Base-by-base conservation (phyloP, 805 yeast species). In the Ogataea saltuana region DNA sequence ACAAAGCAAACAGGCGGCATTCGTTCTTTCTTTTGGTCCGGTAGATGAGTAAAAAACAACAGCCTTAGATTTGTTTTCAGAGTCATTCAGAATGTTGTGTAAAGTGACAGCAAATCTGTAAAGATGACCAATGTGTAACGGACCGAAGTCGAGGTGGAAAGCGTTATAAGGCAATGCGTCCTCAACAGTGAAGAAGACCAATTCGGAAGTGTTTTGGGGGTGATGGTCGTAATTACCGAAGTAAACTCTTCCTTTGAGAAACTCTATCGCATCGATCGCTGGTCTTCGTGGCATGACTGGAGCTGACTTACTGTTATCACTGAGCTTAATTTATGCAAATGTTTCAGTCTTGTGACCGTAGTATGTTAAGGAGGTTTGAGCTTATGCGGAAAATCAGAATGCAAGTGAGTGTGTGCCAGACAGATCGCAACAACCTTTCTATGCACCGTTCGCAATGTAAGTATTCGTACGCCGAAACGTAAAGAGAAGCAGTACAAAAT, bases 121-220 rank as follows among this genome's bases (percentile, higher is more conserved):
- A 39, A 93, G 68, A 62, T 85, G 95, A 1, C 97, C 97, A 39
- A 91, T 81, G 62, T 91, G 95, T 53, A 93, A 71, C 0, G 99
- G 99, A 35, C 99, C 99, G 66, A 93, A 93, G 64, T 93, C 99
- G 51, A 90, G 74, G 63, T 91, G 96, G 70, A 93, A 93, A n/a
- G 95, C 75, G 60, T 93, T 93, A 64, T 93, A 93, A 4, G 93
- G 95, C 35, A 93, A 75, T 1, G 91, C 81, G 51, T 90, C 95
- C 57, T 93, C 98, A 3, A 93, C 87, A 0, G 98, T 88, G 68
- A 93, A 90, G 64, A 83, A 85, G 2, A 87, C 95, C 32, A 81
- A 67, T 26, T 83, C 83, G 19, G 74, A 77, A 1, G 91, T 84
- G 61, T 88, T 91, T 41, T 70, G 72, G 1, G 98, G 99, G 12